Base-by-base conservation (phyloP, 108 stramenopile genomes). In the Pseudonitzschia delicatissima region DNA sequence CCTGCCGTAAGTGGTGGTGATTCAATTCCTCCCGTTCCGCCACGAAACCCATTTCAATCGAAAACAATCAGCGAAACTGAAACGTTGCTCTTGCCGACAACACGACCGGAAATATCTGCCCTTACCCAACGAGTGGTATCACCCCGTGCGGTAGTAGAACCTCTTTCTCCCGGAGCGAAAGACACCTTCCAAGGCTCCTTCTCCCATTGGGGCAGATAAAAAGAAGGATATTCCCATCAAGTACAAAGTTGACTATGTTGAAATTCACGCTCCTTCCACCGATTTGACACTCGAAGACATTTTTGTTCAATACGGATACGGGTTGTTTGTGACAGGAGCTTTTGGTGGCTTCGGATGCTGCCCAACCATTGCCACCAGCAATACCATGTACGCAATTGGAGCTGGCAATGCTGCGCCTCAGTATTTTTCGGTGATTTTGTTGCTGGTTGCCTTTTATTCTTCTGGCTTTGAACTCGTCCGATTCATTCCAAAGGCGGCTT, bases 401-500 rank as follows among this genome's bases (percentile, higher is more conserved):
- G 81, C 85, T 29, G 77, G 72, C 2, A 57, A 61, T 7, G 28
- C 62, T 5, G 69, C 71, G 15, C 85, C 85, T 20, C 88, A 90
- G 39, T 81, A 72, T 42, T 61, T 57, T 33, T 75, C 76, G 20
- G 58, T 84, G 29, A 15, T 83, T 6, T 40, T 87, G 34, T 28
- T 55, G 11, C 62, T 90, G 18, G 28, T 82, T 6, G 47, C 60
- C 3, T 90, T 82, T 58, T 90, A 84, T 55, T 27, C 81, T 11
- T 73, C 76, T 7, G 74, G 84, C 57, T 87, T 90, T 66, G 48
- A 79, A 17, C 29, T 90, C 9, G 81, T 84, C 8, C 66, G 60
- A 18, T 90, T 73, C 45, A 79, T 90, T 37, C 88, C 88, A 1
- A 90, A 90, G 64, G 59, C 73, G n/a, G 79, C 83, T 1, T 90